Evolutionary conservation across 1,284 basidiomycete genomes (phyloP).

Genomic region (Neonothopanus nambi): DNA sequence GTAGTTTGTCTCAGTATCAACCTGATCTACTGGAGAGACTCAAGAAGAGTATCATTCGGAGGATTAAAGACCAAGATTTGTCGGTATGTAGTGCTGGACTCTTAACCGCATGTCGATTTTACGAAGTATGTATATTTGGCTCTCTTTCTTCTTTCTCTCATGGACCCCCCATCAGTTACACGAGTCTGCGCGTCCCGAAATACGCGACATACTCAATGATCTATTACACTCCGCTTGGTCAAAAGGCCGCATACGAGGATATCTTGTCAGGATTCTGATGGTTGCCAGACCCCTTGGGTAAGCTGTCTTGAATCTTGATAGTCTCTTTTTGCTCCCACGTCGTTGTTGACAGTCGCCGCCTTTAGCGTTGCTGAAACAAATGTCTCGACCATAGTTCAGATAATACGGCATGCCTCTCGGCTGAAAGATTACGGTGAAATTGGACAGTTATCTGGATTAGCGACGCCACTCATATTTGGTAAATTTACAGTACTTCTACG

Average conservation of each 20-base stretch:
- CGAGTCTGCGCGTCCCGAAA: slow-evolving; percentile 4
- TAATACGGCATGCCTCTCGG: slow-evolving; percentile 37
- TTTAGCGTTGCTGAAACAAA: slow-evolving; percentile 31
- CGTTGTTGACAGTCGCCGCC: slow-evolving; percentile 11
- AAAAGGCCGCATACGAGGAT: slow-evolving; percentile 14
- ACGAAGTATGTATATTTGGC: neutral
- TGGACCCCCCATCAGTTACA: neutral
- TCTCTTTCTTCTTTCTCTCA: neutral
- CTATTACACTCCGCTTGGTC: slow-evolving; percentile 21
- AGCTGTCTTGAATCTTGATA: slow-evolving; percentile 13
- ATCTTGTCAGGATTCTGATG: slow-evolving; percentile 25
- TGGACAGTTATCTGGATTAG: neutral
- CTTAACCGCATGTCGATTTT: slow-evolving; percentile 15
- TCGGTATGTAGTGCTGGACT: slow-evolving; percentile 53
- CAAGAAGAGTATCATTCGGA: slow-evolving; percentile 40
- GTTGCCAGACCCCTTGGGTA: slow-evolving; percentile 26
- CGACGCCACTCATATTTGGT: slow-evolving; percentile 11
- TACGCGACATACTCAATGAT: slow-evolving; percentile 17
- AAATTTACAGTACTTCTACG: slow-evolving; percentile 38
- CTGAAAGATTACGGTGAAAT: slow-evolving; percentile 35
- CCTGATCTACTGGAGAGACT: slow-evolving; percentile 48
- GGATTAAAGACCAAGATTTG: slow-evolving; percentile 48
- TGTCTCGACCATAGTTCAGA: slow-evolving; percentile 37
- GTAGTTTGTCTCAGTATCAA: slow-evolving; percentile 51
- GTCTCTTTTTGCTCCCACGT: slow-evolving; percentile 21